These are phyloP conservation scores for Trametes villosa DNA, from an alignment of 768 basidiomycete genomes.

Conservation along the genomic window DNA sequence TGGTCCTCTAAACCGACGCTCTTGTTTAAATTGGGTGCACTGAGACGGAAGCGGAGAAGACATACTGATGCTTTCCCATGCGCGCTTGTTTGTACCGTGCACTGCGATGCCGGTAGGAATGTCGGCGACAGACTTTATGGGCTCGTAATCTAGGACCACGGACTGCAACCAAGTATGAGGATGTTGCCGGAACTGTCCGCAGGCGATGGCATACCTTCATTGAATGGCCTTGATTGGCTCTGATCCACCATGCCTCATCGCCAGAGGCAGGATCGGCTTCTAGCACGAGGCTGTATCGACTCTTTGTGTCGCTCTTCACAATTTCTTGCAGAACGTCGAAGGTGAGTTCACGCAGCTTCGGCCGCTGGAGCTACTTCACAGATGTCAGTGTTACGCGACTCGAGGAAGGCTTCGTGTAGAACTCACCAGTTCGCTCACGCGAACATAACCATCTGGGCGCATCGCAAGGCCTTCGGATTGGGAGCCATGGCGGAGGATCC, in stretches of 20 bases:
- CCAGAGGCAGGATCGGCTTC: slow-evolving; percentile 46
- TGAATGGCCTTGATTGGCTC: slow-evolving; percentile 91
- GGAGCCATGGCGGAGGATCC: slow-evolving; percentile 91
- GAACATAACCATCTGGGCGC: slow-evolving; percentile 84
- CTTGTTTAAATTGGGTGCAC: background rate
- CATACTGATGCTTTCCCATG: slow-evolving; percentile 77
- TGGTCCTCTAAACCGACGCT: slow-evolving; percentile 53
- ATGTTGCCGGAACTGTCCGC: background rate
- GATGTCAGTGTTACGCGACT: slow-evolving; percentile 9
- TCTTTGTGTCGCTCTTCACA: slow-evolving; percentile 69
- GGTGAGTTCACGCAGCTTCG: slow-evolving; percentile 66
- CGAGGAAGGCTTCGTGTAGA: background rate
- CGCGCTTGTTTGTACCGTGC: slow-evolving; percentile 72
- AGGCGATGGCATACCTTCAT: slow-evolving; percentile 58
- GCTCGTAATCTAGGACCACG: slow-evolving; percentile 68
- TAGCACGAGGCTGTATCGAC: slow-evolving; percentile 60
- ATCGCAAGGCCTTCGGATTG: slow-evolving; percentile 73
- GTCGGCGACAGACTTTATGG: slow-evolving; percentile 58
- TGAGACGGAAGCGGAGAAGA: background rate
- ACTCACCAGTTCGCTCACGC: slow-evolving; percentile 82
- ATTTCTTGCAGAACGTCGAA: slow-evolving; percentile 59
- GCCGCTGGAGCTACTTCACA: slow-evolving; percentile 62
- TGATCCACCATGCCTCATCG: slow-evolving; percentile 76
- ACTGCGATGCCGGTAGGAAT: slow-evolving; percentile 75
- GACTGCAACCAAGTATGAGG: slow-evolving; percentile 45